Percentiles rank a stretch among this genome's conserved stretches.
Conservation (phyloP, 2,329 filamentous ascomycete genomes). For the Endocalyx cinctus region DNA sequence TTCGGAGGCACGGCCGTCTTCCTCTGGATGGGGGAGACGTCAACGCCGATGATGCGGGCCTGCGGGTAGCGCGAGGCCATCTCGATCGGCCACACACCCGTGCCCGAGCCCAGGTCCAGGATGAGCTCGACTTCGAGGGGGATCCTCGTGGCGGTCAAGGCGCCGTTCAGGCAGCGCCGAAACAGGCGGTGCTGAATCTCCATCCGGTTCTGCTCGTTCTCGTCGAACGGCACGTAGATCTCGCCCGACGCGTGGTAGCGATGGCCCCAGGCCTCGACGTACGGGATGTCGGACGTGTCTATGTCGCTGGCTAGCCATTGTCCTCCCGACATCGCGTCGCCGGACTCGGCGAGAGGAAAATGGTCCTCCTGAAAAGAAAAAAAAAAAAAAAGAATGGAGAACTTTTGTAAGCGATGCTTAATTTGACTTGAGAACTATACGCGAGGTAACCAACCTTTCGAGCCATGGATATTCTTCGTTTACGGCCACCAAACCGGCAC, state of each 20-base stretch:
- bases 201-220: slow-evolving; percentile 21
- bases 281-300: slow-evolving; percentile 12
- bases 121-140: slow-evolving; percentile 25
- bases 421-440: no score
- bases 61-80: slow-evolving; percentile 36
- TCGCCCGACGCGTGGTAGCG: slow-evolving; percentile 23
- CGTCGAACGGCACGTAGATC: slow-evolving; percentile 25
- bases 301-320: no score
- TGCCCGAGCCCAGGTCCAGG: slow-evolving; percentile 39
- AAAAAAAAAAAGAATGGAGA: no score
- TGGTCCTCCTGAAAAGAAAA: no score
- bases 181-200: slow-evolving; percentile 21
- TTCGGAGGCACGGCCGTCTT: slow-evolving; percentile 50
- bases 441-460: no score
- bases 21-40: slow-evolving; percentile 36
- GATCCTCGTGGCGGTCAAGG: slow-evolving; percentile 23
- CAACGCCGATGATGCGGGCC: slow-evolving; percentile 35
- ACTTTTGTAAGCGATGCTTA: no score
- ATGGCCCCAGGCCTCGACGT: slow-evolving; percentile 24
- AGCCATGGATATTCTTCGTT: no score
- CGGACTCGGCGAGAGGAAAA: no score
- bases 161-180: slow-evolving; percentile 23
- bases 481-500: no score
- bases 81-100: slow-evolving; percentile 38
- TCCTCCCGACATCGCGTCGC: no score